A percentile compares a stretch with the other conserved stretches of the same genome.
Conservation (phyloP, 768 basidiomycete species). For the Phanerodontia chrysosporium region DNA sequence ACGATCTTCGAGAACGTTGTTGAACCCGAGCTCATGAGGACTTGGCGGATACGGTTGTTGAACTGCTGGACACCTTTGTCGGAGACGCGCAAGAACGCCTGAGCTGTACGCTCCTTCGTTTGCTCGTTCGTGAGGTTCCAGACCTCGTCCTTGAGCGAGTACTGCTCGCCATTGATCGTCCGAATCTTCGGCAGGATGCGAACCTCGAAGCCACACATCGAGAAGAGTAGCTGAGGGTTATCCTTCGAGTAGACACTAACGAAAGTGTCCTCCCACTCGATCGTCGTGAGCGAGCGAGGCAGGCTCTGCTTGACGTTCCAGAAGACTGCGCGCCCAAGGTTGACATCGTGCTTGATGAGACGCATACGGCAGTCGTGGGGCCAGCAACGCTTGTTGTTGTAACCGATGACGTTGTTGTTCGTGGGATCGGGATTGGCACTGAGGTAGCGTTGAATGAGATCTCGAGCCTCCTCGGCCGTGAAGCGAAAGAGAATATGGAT, state of each 20-base stretch:
- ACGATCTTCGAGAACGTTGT: slow-evolving; percentile 99
- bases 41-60: slow-evolving; percentile 95
- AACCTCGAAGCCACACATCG: slow-evolving; percentile 98
- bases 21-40: slow-evolving; percentile 97
- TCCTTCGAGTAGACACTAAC: slow-evolving; percentile 96
- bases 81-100: slow-evolving; percentile 96
- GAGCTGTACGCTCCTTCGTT: slow-evolving; percentile 95
- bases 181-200: slow-evolving; percentile 96
- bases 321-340: slow-evolving; percentile 95
- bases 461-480: slow-evolving; percentile 93
- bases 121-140: slow-evolving; percentile 98
- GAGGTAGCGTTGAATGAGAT: slow-evolving; percentile 96
- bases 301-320: slow-evolving; percentile 99
- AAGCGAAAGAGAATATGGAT: slow-evolving; percentile 97
- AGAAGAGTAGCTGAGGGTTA: slow-evolving; percentile 96
- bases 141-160: slow-evolving; percentile 92
- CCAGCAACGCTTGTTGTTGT: slow-evolving; percentile 99
- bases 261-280: slow-evolving; percentile 99
- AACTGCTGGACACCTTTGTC: slow-evolving; percentile 96
- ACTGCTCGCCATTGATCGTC: slow-evolving; percentile 94
- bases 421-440: slow-evolving; percentile 97
- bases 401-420: slow-evolving; percentile 98
- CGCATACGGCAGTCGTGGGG: slow-evolving; percentile 99
- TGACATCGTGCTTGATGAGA: slow-evolving; percentile 98
- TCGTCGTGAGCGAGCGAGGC: slow-evolving; percentile 93